These are phyloP conservation scores for Ophiostoma himal-ulmi DNA, from an alignment of 2,329 filamentous ascomycete genomes.

Conservation along the genomic window DNA sequence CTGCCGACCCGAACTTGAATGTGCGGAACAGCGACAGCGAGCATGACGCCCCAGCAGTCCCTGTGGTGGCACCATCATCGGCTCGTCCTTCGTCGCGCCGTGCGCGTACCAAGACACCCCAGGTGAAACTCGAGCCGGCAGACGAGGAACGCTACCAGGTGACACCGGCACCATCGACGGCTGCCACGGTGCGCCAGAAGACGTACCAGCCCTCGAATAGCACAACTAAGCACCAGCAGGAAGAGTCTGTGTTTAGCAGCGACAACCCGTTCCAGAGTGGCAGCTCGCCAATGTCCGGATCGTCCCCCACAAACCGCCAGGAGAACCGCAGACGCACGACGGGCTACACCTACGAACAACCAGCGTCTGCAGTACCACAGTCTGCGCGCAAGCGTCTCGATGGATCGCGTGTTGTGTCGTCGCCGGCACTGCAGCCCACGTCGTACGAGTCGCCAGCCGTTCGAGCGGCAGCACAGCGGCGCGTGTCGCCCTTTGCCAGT, in stretches of 20 bases:
- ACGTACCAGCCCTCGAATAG: slow-evolving; percentile 26
- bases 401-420: slow-evolving; percentile 18
- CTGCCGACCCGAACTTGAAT: slow-evolving; percentile 31
- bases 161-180: slow-evolving; percentile 29
- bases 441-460: slow-evolving; percentile 16
- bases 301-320: slow-evolving; percentile 15
- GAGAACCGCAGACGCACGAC: slow-evolving; percentile 19
- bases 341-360: slow-evolving; percentile 14
- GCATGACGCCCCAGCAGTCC: slow-evolving; percentile 42
- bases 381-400: slow-evolving; percentile 8
- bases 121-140: slow-evolving; percentile 50
- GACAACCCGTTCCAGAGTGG: slow-evolving; percentile 94
- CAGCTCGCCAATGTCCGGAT: slow-evolving; percentile 56
- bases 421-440: slow-evolving; percentile 13
- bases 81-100: slow-evolving; percentile 41
- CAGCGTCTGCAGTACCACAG: slow-evolving; percentile 1
- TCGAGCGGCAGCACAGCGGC: slow-evolving; percentile 10
- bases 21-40: slow-evolving; percentile 48
- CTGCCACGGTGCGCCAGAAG: slow-evolving; percentile 46
- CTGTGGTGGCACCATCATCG: slow-evolving; percentile 28
- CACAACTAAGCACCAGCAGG: slow-evolving; percentile 34
- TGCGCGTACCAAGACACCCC: slow-evolving; percentile 48
- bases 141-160: slow-evolving; percentile 38
- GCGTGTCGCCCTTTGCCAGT: slow-evolving; percentile 17
- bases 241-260: slow-evolving; percentile 68